phyloP scores from a whole-genome alignment of 441 rosid species.

The Manihot esculenta region DNA sequence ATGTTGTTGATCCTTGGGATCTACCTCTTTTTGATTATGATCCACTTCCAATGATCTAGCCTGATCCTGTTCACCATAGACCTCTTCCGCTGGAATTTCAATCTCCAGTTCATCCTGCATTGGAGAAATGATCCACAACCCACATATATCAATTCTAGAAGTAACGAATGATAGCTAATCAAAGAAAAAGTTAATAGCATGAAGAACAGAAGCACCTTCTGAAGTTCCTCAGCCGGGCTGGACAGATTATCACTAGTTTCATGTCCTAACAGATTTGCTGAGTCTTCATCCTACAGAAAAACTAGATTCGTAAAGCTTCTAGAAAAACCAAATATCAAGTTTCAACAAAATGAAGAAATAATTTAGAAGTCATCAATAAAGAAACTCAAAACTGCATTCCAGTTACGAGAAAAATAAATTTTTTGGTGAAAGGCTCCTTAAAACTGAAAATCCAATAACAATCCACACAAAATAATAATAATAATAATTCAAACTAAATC shows the following conservation, averaged over 20 bases:
- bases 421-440: background rate
- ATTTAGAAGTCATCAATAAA: background rate
- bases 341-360: background rate
- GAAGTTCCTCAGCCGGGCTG: slow-evolving; percentile 43
- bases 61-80: slow-evolving; percentile 44
- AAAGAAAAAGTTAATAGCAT: background rate
- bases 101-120: slow-evolving; percentile 54
- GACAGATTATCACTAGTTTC: slow-evolving; percentile 46
- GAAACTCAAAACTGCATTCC: background rate
- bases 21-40: slow-evolving; percentile 41
- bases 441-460: background rate
- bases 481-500: background rate
- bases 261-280: slow-evolving; percentile 40
- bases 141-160: background rate
- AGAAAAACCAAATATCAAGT: too few relatives aligned
- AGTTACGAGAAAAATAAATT: too few relatives aligned
- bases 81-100: slow-evolving; percentile 42
- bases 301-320: too few relatives aligned
- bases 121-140: slow-evolving; percentile 1
- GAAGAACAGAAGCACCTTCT: slow-evolving; percentile 37
- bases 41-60: slow-evolving; percentile 35
- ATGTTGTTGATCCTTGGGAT: slow-evolving; percentile 50
- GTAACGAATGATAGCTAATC: background rate
- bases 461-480: background rate
- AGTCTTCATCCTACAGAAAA: slow-evolving; percentile 51